Percentiles rank a stretch among this genome's conserved stretches.
Evolutionary conservation across 352 stramenopile species (phyloP).

Genomic region (Aphanomyces euteiches): DNA sequence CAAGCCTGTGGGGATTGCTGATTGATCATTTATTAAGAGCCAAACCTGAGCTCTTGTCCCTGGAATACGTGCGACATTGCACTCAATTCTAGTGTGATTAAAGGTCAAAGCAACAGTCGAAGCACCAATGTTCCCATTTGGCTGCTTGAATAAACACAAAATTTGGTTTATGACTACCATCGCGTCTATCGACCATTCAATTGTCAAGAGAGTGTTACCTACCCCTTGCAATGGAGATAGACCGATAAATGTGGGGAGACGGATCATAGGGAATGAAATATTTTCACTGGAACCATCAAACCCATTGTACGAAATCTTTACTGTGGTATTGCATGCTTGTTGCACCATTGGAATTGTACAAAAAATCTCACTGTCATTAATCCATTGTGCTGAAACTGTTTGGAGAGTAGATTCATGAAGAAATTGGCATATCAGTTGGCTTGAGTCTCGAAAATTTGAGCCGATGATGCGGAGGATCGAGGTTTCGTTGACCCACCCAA

Average conservation of each 20-base stretch:
- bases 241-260: not conserved
- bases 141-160: not conserved
- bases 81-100: not conserved
- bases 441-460: slow-evolving; percentile 6
- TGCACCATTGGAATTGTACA: not conserved
- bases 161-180: not conserved
- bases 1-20: not conserved
- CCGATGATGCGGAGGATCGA: not conserved
- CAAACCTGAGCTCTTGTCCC: not conserved
- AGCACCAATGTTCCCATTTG: not conserved
- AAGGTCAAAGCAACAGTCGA: not conserved
- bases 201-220: not conserved
- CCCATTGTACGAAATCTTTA: not conserved
- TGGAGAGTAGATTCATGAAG: not conserved
- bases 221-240: not conserved
- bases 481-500: not conserved
- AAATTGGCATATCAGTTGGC: not conserved
- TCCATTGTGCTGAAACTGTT: not conserved
- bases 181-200: not conserved
- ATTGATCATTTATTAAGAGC: not conserved
- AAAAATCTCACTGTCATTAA: not conserved
- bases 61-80: not conserved
- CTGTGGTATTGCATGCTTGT: not conserved
- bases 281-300: not conserved
- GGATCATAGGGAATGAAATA: not conserved